phyloP scores from a whole-genome alignment of 2,329 filamentous ascomycete species.

The Graphiopsis chlorocephala region DNA sequence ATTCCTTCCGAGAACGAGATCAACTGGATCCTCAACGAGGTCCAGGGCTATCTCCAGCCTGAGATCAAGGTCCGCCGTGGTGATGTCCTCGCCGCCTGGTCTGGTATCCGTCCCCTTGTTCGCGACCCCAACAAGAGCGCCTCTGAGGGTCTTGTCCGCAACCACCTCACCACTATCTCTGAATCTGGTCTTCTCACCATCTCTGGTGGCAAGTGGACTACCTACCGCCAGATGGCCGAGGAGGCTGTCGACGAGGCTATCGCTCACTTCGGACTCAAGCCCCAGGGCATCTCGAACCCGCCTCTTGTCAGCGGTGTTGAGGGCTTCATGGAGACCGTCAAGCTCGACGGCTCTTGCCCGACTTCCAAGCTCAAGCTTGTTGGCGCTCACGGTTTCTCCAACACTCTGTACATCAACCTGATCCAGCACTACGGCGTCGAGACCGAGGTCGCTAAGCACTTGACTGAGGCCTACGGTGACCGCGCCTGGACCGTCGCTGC shows the following conservation, averaged over 20 bases:
- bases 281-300: slow-evolving; percentile 57
- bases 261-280: slow-evolving; percentile 61
- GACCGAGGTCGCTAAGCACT: slow-evolving; percentile 86
- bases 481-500: slow-evolving; percentile 87
- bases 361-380: slow-evolving; percentile 79
- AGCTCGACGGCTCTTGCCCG: slow-evolving; percentile 71
- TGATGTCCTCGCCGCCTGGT: slow-evolving; percentile 88
- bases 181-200: slow-evolving; percentile 77
- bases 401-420: slow-evolving; percentile 89
- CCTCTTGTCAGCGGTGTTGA: slow-evolving; percentile 66
- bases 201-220: slow-evolving; percentile 85
- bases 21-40: slow-evolving; percentile 81
- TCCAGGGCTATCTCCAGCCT: slow-evolving; percentile 75
- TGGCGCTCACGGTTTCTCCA: slow-evolving; percentile 83
- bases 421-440: slow-evolving; percentile 92
- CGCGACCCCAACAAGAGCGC: slow-evolving; percentile 82
- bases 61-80: slow-evolving; percentile 81
- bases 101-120: slow-evolving; percentile 80
- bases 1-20: slow-evolving; percentile 80
- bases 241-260: slow-evolving; percentile 82
- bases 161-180: slow-evolving; percentile 80
- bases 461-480: slow-evolving; percentile 85
- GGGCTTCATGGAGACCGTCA: slow-evolving; percentile 67
- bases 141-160: slow-evolving; percentile 82
- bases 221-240: slow-evolving; percentile 89